Evolutionary conservation across 164 flowering plant genomes (phyloP).

Genomic region (Chimonanthus praecox): DNA sequence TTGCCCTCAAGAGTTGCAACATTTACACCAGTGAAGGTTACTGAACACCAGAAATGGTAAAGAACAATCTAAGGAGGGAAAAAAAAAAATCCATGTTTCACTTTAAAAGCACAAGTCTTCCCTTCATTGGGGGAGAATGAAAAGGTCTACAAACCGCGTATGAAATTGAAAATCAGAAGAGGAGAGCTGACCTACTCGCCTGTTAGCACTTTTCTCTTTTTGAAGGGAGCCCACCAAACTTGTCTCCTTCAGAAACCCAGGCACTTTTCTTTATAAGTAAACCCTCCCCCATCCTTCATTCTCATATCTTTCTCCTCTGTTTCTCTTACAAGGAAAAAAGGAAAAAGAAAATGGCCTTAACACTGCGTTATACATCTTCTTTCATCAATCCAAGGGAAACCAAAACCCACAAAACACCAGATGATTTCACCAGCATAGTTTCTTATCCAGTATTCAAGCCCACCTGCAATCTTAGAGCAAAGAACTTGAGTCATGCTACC

Average conservation of each 20-base stretch:
- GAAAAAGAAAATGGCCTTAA: conserved; percentile 26
- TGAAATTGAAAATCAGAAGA: conserved; percentile 10
- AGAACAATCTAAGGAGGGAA: background rate
- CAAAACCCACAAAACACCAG: conserved; percentile 37
- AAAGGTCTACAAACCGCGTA: background rate
- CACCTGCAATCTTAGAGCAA: conserved; percentile 30
- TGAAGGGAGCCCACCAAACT: conserved; percentile 35
- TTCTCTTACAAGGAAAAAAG: background rate
- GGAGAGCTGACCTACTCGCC: conserved; percentile 22
- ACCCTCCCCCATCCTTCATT: background rate
- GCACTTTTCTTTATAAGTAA: conserved; percentile 27
- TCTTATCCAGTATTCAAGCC: conserved; percentile 37
- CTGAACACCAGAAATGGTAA: background rate
- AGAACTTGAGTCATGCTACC: conserved; percentile 24
- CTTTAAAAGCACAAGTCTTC: background rate
- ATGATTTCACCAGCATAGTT: conserved; percentile 33
- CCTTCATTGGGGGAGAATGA: background rate
- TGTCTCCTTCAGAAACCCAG: conserved; percentile 21
- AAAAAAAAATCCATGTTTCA: background rate
- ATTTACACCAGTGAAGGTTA: background rate
- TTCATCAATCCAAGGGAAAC: conserved; percentile 45
- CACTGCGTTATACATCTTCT: conserved; percentile 32
- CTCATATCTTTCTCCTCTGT: conserved; percentile 6
- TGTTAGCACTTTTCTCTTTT: conserved; percentile 24
- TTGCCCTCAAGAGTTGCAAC: too few species aligned